These are phyloP conservation scores for Globisporangium nagaii DNA, from an alignment of 352 stramenopile genomes.

Conservation along the genomic window DNA sequence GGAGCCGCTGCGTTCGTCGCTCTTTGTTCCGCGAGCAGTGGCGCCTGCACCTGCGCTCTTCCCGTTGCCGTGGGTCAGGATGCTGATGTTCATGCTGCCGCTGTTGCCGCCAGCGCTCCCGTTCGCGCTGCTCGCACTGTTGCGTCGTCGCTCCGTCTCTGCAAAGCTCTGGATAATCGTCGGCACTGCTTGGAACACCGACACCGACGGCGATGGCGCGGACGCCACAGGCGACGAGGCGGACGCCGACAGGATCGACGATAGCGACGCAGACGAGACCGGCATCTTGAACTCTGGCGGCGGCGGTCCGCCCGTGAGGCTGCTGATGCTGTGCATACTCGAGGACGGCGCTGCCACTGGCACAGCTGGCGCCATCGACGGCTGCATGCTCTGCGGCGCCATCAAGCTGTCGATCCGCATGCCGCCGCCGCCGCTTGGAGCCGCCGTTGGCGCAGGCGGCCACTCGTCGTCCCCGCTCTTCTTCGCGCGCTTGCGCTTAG, in stretches of 20 bases:
- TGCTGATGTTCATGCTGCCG: not conserved
- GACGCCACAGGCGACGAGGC: constrained; percentile 6
- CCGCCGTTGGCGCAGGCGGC: not conserved
- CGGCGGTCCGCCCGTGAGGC: constrained; percentile 4
- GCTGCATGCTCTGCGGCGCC: constrained; percentile 7
- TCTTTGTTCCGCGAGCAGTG: constrained; percentile 12
- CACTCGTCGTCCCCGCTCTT: constrained; percentile 23
- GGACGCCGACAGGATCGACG: constrained; percentile 12
- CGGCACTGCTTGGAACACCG: constrained; percentile 55
- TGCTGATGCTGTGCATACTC: constrained; percentile 15
- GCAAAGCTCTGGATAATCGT: constrained; percentile 54
- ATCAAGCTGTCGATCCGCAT: constrained; percentile 11
- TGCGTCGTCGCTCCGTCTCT: constrained; percentile 33
- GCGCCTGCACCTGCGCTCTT: not conserved
- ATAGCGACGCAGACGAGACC: constrained; percentile 9
- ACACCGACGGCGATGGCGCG: constrained; percentile 13
- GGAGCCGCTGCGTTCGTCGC: constrained; percentile 13
- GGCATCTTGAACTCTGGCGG: constrained; percentile 7
- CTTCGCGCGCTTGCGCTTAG: constrained; percentile 55
- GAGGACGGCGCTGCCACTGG: not conserved
- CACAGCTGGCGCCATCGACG: not conserved
- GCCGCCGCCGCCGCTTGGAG: not conserved
- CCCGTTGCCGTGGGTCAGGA: not conserved
- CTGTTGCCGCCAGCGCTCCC: not conserved
- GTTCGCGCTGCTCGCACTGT: not conserved